These are phyloP conservation scores for Malassezia psittaci DNA, from an alignment of 1,284 basidiomycete genomes.

Conservation along the genomic window DNA sequence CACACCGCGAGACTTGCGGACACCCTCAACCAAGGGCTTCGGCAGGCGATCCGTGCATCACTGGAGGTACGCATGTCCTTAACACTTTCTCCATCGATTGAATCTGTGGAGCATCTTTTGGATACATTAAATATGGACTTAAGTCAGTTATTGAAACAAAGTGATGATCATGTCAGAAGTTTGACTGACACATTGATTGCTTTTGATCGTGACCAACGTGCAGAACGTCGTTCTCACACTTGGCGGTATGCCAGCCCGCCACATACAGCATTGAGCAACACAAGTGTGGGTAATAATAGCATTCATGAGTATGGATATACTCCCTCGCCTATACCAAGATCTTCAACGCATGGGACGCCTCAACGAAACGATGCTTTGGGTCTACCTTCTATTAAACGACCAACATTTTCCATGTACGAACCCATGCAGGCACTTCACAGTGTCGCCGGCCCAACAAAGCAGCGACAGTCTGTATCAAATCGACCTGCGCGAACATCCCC, in stretches of 20 bases:
- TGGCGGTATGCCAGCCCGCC: neutral
- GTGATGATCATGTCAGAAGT: slow-evolving; percentile 37
- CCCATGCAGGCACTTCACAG: too few relatives aligned
- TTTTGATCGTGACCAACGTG: slow-evolving; percentile 16
- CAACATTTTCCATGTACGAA: too few relatives aligned
- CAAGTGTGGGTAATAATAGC: too few relatives aligned
- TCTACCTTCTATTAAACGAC: too few relatives aligned
- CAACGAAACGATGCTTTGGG: too few relatives aligned
- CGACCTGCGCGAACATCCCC: too few relatives aligned
- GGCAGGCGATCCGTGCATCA: slow-evolving; percentile 10
- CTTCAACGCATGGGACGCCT: too few relatives aligned
- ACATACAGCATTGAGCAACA: neutral
- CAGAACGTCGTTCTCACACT: neutral
- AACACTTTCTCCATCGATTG: slow-evolving; percentile 15
- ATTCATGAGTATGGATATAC: too few relatives aligned
- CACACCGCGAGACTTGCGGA: slow-evolving; percentile 23
- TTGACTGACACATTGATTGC: slow-evolving; percentile 34
- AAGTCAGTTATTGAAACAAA: slow-evolving; percentile 21
- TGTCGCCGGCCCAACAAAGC: too few relatives aligned
- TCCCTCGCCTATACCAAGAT: too few relatives aligned
- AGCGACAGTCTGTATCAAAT: too few relatives aligned
- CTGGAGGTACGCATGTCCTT: slow-evolving; percentile 26
- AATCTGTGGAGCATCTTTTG: neutral
- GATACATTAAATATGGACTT: slow-evolving; percentile 22
- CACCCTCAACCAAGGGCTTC: slow-evolving; percentile 29